Base-by-base conservation (phyloP, 495 filamentous ascomycete species). In the Parmelia sp. region DNA sequence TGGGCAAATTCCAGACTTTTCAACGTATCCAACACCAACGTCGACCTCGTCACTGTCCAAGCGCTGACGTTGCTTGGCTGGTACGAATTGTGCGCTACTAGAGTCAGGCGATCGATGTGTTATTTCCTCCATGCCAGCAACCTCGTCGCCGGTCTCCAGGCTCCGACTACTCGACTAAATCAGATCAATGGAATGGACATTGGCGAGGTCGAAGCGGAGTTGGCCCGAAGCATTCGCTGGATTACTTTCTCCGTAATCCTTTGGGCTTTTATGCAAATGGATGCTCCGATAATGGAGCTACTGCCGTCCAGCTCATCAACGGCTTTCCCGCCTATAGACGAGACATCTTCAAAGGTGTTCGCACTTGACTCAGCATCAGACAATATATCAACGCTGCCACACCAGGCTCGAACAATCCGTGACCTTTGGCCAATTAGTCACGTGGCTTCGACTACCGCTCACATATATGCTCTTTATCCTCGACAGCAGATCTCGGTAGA, bases 161-260 rank as follows among this genome's bases (percentile, higher is more conserved):
- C 60, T n/a, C 68, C 68, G 25, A 65, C 44, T 14, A 57, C 39
- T 33, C 42, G 60, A 21, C 35, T 63, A 27, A 62, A 66, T 36
- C 68, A 60, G 51, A 64, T 70, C 63, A 70, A 70, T 23, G 68
- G 68, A 45, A 57, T 70, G 51, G 68, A 70, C 51, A 57, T 70
- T 44, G 68, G 55, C 21, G 55, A 66, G 44, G 68, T 70, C 17
- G 68, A 70, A 57, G 44, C 63, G 14, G 68, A 70, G 49, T 33
- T 70, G 27, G 61, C 57, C 8, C 63, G 63, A 12, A 70, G 70
- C 42, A 63, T 70, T 21, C 56, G 65, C 36, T 70, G 68, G 63
- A 60, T 70, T 29, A 66, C 67, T 17, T 70, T 70, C 44, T 55
- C 68, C 12, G 61, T 69, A 23, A 63, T 62, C 23, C 57, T 70